Evolutionary conservation across 768 basidiomycete species (phyloP).

Genomic region (Coprinopsis sp.): DNA sequence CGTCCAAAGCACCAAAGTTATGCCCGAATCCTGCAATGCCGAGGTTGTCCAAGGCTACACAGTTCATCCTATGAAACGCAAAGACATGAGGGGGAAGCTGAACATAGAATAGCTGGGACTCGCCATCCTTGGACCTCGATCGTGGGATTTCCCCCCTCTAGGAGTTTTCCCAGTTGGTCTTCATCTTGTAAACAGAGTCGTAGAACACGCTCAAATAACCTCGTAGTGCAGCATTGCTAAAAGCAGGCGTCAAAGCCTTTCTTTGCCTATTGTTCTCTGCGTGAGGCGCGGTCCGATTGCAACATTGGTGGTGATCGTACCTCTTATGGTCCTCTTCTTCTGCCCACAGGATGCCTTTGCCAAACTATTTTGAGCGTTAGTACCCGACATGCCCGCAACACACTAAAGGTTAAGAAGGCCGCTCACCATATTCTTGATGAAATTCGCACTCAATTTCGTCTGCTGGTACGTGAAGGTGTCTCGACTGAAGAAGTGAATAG

Average conservation of each 20-base stretch:
- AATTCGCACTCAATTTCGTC: slow-evolving; percentile 26
- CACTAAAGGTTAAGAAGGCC: background rate
- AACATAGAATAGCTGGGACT: slow-evolving; percentile 1
- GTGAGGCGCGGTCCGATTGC: background rate
- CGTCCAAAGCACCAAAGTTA: slow-evolving; percentile 50
- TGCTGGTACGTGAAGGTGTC: slow-evolving; percentile 48
- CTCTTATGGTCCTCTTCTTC: slow-evolving; percentile 45
- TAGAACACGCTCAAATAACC: slow-evolving; percentile 43
- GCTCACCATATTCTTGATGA: slow-evolving; percentile 37
- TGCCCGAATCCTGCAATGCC: slow-evolving; percentile 59
- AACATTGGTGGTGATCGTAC: slow-evolving; percentile 17
- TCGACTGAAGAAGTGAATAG: slow-evolving; percentile 44
- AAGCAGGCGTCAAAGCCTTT: slow-evolving; percentile 47
- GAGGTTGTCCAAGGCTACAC: slow-evolving; percentile 46
- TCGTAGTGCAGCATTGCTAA: slow-evolving; percentile 48
- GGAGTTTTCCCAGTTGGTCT: slow-evolving; percentile 24
- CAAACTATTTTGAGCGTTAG: slow-evolving; percentile 26
- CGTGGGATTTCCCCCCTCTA: slow-evolving; percentile 27
- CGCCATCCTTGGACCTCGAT: slow-evolving; percentile 50
- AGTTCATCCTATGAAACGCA: slow-evolving; percentile 35
- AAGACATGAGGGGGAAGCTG: background rate
- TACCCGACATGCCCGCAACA: background rate
- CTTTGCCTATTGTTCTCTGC: slow-evolving; percentile 32
- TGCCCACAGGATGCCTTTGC: slow-evolving; percentile 35
- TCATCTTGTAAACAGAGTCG: slow-evolving; percentile 34